These are phyloP conservation scores for Cladosporium colombiae DNA, from an alignment of 2,329 filamentous ascomycete genomes.

Conservation along the genomic window DNA sequence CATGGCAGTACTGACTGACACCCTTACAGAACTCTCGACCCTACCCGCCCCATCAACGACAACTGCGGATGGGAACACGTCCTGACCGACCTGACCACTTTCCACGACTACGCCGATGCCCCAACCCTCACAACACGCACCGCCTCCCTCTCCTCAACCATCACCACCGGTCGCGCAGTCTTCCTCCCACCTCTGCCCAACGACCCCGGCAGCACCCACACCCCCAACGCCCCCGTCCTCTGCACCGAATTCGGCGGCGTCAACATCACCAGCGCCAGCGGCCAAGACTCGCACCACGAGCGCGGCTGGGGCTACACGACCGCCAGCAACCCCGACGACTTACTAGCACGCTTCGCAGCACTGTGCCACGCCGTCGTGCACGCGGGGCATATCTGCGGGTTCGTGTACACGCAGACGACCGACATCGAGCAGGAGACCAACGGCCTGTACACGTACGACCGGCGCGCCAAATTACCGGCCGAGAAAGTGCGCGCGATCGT, in stretches of 20 bases:
- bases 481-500: constrained; percentile 60
- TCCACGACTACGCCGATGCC: constrained; percentile 67
- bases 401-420: constrained; percentile 66
- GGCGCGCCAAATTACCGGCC: constrained; percentile 62
- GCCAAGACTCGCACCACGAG: constrained; percentile 18
- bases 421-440: constrained; percentile 70
- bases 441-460: constrained; percentile 64
- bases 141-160: constrained; percentile 54
- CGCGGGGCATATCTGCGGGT: constrained; percentile 59
- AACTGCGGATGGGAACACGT: constrained; percentile 74
- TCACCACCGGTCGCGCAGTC: constrained; percentile 57
- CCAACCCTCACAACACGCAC: constrained; percentile 58
- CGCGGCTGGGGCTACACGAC: constrained; percentile 70
- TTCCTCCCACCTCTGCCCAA: constrained; percentile 52
- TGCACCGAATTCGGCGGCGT: constrained; percentile 70
- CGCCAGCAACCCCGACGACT: constrained; percentile 59
- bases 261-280: constrained; percentile 57
- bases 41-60: constrained; percentile 66
- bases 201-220: constrained; percentile 56
- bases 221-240: constrained; percentile 59
- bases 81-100: constrained; percentile 63
- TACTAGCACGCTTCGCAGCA: constrained; percentile 60
- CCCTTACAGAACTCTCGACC: constrained; percentile 54
- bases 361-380: constrained; percentile 60
- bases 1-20: not conserved